Evolutionary conservation across 306 rosid genomes (phyloP), one percentile per base, ranked within the genome.

Genomic region (Casuarina equisetifolia): DNA sequence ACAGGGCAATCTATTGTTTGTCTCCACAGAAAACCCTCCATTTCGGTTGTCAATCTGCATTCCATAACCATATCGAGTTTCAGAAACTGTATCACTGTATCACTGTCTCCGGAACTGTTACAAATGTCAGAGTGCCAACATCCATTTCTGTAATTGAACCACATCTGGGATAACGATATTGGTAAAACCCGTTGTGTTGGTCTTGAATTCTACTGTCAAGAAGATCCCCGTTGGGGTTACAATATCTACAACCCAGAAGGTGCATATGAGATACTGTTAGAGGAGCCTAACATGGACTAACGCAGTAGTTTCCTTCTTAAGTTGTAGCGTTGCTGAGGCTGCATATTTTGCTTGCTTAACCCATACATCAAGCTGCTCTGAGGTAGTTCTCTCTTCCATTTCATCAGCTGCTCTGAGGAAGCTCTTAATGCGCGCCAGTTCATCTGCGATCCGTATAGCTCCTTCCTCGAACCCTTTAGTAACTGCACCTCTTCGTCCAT

Each of bases 231-330:
- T 89, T 72, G 75, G 20, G 35, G 80, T 89, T 69, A 73, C 70
- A 1, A 72, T 84, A 75, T 74, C 81, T 64, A 74, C 90, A 3
- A 52, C 77, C 40, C 64, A 72, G 16, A 25, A 5, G 19, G 77
- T 73, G 59, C 77, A 77, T 54, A 73, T 84, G 9, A 81, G 70
- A 9, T 86, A 70, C 73, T 77, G 50, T 40, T 86, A 84, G 55
- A 89, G 92, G 2, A 73, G 75, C 80, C 70, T 86, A n/a, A 83
- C 71, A 19, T 86, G 92, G 92, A 76, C 52, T 2, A 81, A 89
- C 49, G 82, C 82, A 6, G 63, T 54, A 25, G 32, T 25, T 25
- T 25, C 32, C 32, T 25, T 25, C 32, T 25, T 25, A 25, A 1
- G 1, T 25, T 25, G 32, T 25, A 25, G 32, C 0, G 32, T 25